Evolutionary conservation across 176 grass and related monocot genomes (phyloP).

Genomic region (Dactylis glomerata): DNA sequence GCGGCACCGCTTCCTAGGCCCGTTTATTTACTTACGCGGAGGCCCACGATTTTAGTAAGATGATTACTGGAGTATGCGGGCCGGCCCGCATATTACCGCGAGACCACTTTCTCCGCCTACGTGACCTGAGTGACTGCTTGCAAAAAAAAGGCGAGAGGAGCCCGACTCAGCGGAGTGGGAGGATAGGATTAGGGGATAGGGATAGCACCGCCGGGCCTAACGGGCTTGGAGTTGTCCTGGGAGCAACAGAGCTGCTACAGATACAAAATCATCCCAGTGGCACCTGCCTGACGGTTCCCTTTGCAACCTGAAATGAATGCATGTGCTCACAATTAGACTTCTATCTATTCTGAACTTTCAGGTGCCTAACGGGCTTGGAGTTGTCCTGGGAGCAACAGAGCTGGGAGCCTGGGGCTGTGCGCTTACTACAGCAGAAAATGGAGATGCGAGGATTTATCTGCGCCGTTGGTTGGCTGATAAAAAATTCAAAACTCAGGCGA

Average conservation of each 20-base stretch:
- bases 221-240: conserved; percentile 65
- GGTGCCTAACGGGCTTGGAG: conserved; percentile 78
- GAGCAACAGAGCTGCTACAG: conserved; percentile 52
- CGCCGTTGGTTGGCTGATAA: conserved; percentile 46
- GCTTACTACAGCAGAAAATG: conserved; percentile 67
- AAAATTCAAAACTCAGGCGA: neutral
- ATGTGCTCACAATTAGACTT: neutral
- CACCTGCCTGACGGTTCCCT: conserved; percentile 75
- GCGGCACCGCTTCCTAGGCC: too few relatives aligned
- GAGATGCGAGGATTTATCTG: conserved; percentile 18
- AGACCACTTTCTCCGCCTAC: too few relatives aligned
- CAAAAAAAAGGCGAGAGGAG: too few relatives aligned
- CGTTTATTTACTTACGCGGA: too few relatives aligned
- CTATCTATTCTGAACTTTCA: conserved; percentile 20
- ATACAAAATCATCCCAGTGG: conserved; percentile 64
- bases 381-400: conserved; percentile 55
- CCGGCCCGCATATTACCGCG: too few relatives aligned
- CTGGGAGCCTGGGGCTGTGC: conserved; percentile 56
- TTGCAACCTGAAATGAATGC: conserved; percentile 21
- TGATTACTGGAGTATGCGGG: too few relatives aligned
- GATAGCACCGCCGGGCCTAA: too few relatives aligned
- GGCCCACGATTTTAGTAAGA: too few relatives aligned
- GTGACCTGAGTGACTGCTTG: too few relatives aligned
- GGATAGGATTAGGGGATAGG: too few relatives aligned
- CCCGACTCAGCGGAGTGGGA: too few relatives aligned